phyloP scores from a whole-genome alignment of 2,329 filamentous ascomycete genomes.

The Alternaria angustiovoidea region DNA sequence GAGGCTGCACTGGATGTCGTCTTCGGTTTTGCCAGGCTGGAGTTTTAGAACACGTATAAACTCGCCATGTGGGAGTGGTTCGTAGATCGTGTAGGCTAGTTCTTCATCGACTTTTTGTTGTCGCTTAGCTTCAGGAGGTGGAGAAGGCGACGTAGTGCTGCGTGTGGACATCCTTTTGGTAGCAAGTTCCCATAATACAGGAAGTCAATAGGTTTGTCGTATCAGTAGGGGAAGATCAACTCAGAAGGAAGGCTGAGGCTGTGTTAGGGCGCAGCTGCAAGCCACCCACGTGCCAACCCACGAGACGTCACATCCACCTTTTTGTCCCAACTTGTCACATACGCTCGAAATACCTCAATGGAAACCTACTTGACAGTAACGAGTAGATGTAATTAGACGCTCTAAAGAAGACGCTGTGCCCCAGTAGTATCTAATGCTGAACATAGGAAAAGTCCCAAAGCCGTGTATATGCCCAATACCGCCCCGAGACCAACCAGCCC shows the following conservation, averaged over 20 bases:
- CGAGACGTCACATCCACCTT: background rate
- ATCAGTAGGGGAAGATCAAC: too few species aligned
- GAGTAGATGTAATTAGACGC: constrained; percentile 1
- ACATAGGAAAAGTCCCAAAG: constrained; percentile 11
- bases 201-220: too few species aligned
- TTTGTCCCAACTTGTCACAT: background rate
- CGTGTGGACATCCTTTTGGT: too few species aligned
- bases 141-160: too few species aligned
- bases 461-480: background rate
- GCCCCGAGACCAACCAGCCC: background rate
- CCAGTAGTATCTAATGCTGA: constrained; percentile 8
- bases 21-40: too few species aligned
- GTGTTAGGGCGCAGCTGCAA: background rate
- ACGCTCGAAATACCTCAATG: background rate
- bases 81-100: too few species aligned
- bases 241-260: background rate
- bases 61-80: too few species aligned
- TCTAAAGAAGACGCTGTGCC: background rate
- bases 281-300: background rate
- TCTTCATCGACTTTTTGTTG: too few species aligned
- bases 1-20: too few species aligned
- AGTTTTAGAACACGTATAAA: too few species aligned
- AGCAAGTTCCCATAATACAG: too few species aligned
- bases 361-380: background rate
- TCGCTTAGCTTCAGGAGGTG: too few species aligned